Base-by-base conservation (phyloP, 441 rosid species). In the Melastoma candidum region DNA sequence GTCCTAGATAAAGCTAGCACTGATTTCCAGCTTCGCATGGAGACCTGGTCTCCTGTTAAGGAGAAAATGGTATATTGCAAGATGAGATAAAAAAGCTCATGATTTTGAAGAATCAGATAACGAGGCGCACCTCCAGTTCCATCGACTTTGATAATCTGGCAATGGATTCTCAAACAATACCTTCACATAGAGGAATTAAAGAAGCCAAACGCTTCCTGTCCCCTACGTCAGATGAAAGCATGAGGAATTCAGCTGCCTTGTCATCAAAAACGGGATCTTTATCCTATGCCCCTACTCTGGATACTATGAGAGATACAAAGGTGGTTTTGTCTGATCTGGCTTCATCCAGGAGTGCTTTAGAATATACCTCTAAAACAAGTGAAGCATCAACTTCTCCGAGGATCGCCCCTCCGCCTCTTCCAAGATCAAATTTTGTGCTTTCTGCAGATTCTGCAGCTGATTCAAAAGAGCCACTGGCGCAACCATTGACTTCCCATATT, bases 211-310 rank as follows among this genome's bases (percentile, higher is more conserved):
- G 44, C 61, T 63, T 47, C 56, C 46, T 51, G 32, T 54, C 72
- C 53, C 51, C 44, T 32, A 13, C 57, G 26, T 17, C 11, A 27
- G 22, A 44, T 47, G 12, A 26, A 45, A 24, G 60, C 46, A 26
- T 1, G 53, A 76, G 59, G 76, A 81, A 74, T 46, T 84, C 87
- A 55, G 74, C 77, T 7, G 65, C 63, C 27, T 48, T 72, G 24
- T 11, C 53, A 43, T 70, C 79, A 47, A 80, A 81, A 63, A 81
- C 71, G 60, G 75, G 76, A 48, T 70, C 76, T 63, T 67, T 82
- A 25, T 64, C 84, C 12, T 73, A 85, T 26, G 61, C 49, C 59
- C 74, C 82, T 53, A 87, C 93, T 60, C 78, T 83, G 72, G 81
- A 95, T 47, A 82, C 94, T 67, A 29, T 7, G 36, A 29, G 36